Conservation (phyloP, 495 filamentous ascomycete species). For the Tetracladium marchalianum region DNA sequence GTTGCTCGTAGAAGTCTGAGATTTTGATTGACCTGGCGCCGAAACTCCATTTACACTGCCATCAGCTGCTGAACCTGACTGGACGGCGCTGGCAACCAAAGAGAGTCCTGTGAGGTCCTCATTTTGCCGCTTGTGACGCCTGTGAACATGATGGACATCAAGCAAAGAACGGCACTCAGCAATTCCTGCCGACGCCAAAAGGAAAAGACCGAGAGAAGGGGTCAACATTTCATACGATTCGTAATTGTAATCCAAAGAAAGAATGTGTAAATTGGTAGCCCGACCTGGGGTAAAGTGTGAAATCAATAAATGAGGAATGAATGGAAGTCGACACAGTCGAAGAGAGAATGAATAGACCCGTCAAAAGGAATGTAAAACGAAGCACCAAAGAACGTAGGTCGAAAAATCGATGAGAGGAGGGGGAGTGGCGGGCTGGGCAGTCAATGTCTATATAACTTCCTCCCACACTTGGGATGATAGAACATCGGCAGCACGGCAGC, state of each 20-base stretch:
- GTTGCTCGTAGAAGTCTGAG: conserved; percentile 31
- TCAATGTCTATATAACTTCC: conserved; percentile 9
- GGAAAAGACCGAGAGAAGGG: conserved; percentile 7
- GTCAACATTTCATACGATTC: conserved; percentile 14
- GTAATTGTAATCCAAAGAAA: conserved; percentile 1
- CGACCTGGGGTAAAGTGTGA: conserved; percentile 2
- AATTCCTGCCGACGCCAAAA: conserved; percentile 17
- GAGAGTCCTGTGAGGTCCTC: conserved; percentile 13
- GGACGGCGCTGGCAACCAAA: conserved; percentile 13
- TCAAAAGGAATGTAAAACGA: conserved; percentile 11
- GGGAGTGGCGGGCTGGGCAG: background rate
- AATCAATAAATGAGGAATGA: too few species aligned
- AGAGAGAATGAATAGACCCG: conserved; percentile 10
- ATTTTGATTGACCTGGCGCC: conserved; percentile 13
- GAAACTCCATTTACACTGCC: conserved; percentile 10
- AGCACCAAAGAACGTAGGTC: conserved; percentile 19
- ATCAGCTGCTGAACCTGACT: conserved; percentile 17
- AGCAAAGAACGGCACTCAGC: conserved; percentile 11
- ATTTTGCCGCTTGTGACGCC: conserved; percentile 3
- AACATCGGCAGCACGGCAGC: too few species aligned
- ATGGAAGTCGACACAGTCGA: conserved; percentile 16
- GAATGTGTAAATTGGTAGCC: conserved; percentile 8
- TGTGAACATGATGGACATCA: conserved; percentile 3
- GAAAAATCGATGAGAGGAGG: conserved; percentile 16
- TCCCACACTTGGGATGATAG: background rate